Evolutionary conservation across 1,139 yeast species (phyloP).

Genomic region (Candida glucosophila): DNA sequence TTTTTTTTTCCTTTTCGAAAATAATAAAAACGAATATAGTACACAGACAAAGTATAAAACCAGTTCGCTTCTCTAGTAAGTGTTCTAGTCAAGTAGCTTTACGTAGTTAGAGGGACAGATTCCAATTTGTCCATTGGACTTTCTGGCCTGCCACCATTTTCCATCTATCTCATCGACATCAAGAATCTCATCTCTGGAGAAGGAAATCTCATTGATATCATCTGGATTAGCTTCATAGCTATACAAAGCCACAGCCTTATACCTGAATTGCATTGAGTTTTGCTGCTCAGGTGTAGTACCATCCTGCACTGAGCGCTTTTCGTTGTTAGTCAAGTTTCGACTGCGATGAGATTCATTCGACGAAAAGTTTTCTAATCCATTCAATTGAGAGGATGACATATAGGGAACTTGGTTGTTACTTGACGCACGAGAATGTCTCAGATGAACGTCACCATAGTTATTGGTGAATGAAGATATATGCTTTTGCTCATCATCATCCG

Average conservation of each 20-base stretch:
- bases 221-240: constrained; percentile 89
- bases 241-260: constrained; percentile 80
- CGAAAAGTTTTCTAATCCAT: constrained; percentile 51
- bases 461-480: constrained; percentile 13
- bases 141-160: constrained; percentile 97
- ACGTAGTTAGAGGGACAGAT: constrained; percentile 95
- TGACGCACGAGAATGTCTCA: constrained; percentile 31
- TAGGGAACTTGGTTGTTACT: constrained; percentile 31
- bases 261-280: constrained; percentile 48
- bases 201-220: constrained; percentile 88
- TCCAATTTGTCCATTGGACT: constrained; percentile 86
- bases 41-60: too few species aligned
- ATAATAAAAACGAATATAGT: too few species aligned
- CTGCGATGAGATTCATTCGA: constrained; percentile 27
- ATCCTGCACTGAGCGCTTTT: constrained; percentile 8
- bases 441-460: constrained; percentile 26
- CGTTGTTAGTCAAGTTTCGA: constrained; percentile 26
- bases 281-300: constrained; percentile 15
- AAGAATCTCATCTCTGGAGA: constrained; percentile 80
- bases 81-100: constrained; percentile 51
- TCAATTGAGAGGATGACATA: constrained; percentile 48
- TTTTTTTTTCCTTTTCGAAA: too few species aligned
- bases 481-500: constrained; percentile 22
- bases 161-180: constrained; percentile 92
- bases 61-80: too few species aligned